Evolutionary conservation across 1,284 basidiomycete genomes (phyloP), one percentile per base, ranked within the genome.

Genomic region (Tylopilus sp.): DNA sequence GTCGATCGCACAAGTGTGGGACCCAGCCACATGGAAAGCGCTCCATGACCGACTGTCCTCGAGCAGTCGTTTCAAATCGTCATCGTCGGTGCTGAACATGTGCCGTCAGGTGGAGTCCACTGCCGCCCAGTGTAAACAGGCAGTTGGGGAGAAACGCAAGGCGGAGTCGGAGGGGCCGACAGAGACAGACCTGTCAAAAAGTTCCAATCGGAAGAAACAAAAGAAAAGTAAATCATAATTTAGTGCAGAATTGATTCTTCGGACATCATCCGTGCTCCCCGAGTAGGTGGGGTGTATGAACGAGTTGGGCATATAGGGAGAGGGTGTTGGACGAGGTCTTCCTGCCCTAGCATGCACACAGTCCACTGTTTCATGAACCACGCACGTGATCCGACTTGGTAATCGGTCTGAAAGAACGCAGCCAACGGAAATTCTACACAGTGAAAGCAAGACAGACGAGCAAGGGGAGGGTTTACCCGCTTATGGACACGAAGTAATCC

Each of bases 121-220:
- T 6, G 72, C 46, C 35, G 49, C 48, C 6, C 53, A 52, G 36
- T 40, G 44, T 30, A 35, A 55, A 15, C 51, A 56, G 44, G 29
- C n/a, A 21, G 31, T 35, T 4, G 44, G 48, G 33, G 58, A 15
- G 12, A 80, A 81, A 61, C 70, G 78, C 46, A 79, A 78, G 58
- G 69, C 66, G 2, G 47, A 42, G 37, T 40, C 16, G 6, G 66
- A 66, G 4, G 68, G 70, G 26, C 60, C 53, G 33, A 56, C 64
- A 6, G 63, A 62, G n/a, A 58, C 59, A 10, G 62, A 60, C 56
- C 53, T 55, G 6, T 54, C 63, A 48, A 74, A 73, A 55, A 78
- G 73, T 59, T 59, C 64, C 42, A 80, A 77, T 62, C 74, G 74
- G 55, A 85, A 81, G 70, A 83, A 78, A 65, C 70, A 69, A 49